Conservation (phyloP, 2,329 filamentous ascomycete genomes). For the Xylariales sp. region DNA sequence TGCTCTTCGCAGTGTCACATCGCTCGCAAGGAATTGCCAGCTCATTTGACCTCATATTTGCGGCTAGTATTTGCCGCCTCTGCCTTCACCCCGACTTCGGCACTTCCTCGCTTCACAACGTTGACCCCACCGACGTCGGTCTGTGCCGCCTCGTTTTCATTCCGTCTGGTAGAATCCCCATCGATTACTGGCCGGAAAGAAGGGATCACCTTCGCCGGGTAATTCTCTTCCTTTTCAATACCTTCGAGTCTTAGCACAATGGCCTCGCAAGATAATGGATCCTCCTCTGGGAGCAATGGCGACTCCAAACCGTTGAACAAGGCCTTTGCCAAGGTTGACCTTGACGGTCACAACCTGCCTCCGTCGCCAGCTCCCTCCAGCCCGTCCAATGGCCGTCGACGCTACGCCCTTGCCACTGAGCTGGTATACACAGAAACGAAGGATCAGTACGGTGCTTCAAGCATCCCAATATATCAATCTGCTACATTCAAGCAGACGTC, state of each 20-base stretch:
- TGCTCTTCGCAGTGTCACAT: no score
- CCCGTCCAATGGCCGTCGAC: constrained; percentile 72
- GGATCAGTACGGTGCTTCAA: constrained; percentile 96
- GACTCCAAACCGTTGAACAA: constrained; percentile 43
- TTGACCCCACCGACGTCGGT: no score
- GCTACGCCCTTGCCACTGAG: constrained; percentile 93
- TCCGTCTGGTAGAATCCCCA: no score
- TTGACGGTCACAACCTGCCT: constrained; percentile 80
- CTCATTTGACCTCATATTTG: no score
- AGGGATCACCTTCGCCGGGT: no score
- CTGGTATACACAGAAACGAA: constrained; percentile 93
- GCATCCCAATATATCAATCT: constrained; percentile 96
- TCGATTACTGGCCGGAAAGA: no score
- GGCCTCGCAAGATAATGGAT: constrained; percentile 20
- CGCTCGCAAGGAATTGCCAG: no score
- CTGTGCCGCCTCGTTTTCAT: no score
- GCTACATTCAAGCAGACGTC: constrained; percentile 96
- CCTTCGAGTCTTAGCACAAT: constrained; percentile 14
- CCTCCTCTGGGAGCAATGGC: constrained; percentile 21
- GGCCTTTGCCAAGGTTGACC: constrained; percentile 60
- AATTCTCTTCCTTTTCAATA: no score
- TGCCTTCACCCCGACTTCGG: no score
- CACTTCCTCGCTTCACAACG: no score
- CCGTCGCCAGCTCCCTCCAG: constrained; percentile 92
- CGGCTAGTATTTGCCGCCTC: no score